Evolutionary conservation across 2,329 filamentous ascomycete genomes (phyloP).

Genomic region (Hypoxylon rubiginosum): DNA sequence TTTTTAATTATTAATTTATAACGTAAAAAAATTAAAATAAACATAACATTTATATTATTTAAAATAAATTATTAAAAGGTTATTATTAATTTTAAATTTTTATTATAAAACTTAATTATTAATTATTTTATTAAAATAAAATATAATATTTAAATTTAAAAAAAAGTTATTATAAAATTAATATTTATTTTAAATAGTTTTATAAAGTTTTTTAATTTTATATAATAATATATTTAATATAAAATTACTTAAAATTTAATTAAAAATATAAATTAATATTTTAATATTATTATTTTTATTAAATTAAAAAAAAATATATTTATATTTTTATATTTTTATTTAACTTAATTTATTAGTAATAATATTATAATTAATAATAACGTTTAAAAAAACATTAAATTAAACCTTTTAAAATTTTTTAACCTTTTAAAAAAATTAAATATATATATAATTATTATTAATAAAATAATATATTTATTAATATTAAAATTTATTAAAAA

Average conservation of each 20-base stretch:
- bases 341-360: no score
- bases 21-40: not conserved
- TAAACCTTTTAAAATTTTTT: no score
- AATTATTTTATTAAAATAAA: no score
- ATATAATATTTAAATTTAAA: no score
- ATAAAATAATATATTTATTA: not conserved
- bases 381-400: no score
- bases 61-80: conserved; percentile 2
- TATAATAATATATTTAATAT: conserved; percentile 1
- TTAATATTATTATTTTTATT: not conserved
- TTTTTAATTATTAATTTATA: not conserved
- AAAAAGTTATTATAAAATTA: no score
- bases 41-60: not conserved
- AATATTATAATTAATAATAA: no score
- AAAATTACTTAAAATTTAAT: conserved; percentile 6
- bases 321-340: not conserved
- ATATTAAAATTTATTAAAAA: not conserved
- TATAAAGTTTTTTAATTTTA: no score
- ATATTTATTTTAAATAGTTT: no score
- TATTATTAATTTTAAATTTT: no score
- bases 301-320: not conserved
- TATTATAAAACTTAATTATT: no score
- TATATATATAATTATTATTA: not conserved
- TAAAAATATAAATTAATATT: not conserved
- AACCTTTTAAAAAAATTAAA: not conserved